Evolutionary conservation across 1,284 basidiomycete genomes (phyloP).

Genomic region (Ceratobasidium sp.): DNA sequence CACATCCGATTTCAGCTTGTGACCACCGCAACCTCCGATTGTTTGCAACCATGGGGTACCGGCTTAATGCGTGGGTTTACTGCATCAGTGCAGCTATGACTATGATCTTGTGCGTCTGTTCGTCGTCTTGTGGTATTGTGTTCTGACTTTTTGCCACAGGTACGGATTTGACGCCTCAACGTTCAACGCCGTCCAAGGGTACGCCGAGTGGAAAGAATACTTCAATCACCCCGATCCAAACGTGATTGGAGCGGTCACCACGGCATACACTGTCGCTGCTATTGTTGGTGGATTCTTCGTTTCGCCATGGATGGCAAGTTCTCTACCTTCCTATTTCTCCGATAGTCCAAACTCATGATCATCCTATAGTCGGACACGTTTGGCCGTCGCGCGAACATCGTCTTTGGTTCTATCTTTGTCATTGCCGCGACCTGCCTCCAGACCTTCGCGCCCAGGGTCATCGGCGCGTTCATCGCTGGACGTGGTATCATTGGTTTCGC

Average conservation of each 20-base stretch:
- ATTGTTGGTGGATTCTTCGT: constrained; percentile 43
- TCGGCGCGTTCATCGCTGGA: constrained; percentile 43
- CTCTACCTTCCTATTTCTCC: neutral
- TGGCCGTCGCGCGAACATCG: constrained; percentile 40
- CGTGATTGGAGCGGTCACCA: constrained; percentile 41
- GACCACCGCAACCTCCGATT: constrained; percentile 16
- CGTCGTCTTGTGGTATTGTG: too few relatives aligned
- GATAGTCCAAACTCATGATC: constrained; percentile 18
- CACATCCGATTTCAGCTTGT: constrained; percentile 8
- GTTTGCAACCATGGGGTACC: constrained; percentile 35
- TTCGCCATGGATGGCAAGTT: constrained; percentile 43
- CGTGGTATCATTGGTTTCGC: constrained; percentile 41
- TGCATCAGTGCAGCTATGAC: constrained; percentile 44
- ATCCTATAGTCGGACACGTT: constrained; percentile 41
- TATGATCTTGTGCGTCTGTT: constrained; percentile 41
- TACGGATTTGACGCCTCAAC: constrained; percentile 45
- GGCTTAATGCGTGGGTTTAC: constrained; percentile 42
- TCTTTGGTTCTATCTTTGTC: constrained; percentile 40
- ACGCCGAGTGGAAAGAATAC: constrained; percentile 41
- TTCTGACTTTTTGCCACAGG: constrained; percentile 2
- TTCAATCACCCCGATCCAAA: constrained; percentile 42
- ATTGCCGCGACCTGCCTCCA: constrained; percentile 41
- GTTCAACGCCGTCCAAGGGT: constrained; percentile 44
- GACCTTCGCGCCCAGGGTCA: constrained; percentile 39
- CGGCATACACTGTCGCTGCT: constrained; percentile 40